Conservation (phyloP, 306 rosid species). For the Quercus mongolica region DNA sequence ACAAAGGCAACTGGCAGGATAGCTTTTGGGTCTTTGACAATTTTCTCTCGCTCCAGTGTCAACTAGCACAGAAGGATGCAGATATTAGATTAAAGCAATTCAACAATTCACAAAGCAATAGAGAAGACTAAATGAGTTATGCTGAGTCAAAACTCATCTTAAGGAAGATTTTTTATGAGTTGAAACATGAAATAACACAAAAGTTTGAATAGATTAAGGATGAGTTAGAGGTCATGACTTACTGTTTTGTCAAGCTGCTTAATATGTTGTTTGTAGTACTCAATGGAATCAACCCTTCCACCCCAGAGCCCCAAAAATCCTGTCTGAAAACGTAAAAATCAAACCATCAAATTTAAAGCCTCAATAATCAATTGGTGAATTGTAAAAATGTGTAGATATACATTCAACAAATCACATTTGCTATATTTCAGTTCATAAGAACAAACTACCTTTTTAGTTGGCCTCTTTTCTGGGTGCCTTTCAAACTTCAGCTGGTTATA, state of each 20-base stretch:
- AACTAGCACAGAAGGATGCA: constrained; percentile 44
- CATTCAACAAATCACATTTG: not conserved
- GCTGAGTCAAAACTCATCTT: not conserved
- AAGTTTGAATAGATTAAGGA: not conserved
- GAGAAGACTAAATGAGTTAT: constrained; percentile 1
- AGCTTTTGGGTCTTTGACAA: constrained; percentile 76
- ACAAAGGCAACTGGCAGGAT: constrained; percentile 87
- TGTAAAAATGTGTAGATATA: not conserved
- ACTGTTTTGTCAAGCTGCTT: constrained; percentile 67
- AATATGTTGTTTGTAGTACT: constrained; percentile 63
- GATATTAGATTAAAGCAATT: constrained; percentile 11
- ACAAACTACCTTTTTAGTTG: constrained; percentile 55
- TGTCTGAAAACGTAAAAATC: constrained; percentile 36
- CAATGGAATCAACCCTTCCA: constrained; percentile 69
- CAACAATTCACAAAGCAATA: constrained; percentile 6
- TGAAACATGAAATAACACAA: not conserved
- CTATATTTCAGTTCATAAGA: constrained; percentile 1
- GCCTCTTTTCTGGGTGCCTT: constrained; percentile 73
- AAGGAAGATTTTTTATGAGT: not conserved
- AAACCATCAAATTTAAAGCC: constrained; percentile 18
- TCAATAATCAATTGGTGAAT: not conserved
- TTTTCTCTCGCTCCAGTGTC: constrained; percentile 67
- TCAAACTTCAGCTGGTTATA: constrained; percentile 87
- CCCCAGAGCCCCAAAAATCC: constrained; percentile 75
- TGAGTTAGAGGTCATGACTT: constrained; percentile 29